These are phyloP conservation scores for Dryas octopetala DNA, from an alignment of 306 rosid genomes.

Conservation along the genomic window DNA sequence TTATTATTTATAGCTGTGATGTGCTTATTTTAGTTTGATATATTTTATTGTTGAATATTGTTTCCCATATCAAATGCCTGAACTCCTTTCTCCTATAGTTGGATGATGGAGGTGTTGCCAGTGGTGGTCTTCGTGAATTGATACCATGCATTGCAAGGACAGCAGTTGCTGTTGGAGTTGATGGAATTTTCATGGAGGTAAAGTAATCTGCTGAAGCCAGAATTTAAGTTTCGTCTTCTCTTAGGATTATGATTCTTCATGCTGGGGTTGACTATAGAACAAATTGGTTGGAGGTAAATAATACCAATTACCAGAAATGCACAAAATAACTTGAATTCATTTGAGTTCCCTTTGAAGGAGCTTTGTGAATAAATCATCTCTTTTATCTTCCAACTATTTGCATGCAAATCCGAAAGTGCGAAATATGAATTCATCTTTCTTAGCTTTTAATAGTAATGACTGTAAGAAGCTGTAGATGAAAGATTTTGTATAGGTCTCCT, in stretches of 20 bases:
- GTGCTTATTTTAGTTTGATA: neutral
- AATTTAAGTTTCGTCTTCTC: neutral
- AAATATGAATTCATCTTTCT: neutral
- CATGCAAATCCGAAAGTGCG: neutral
- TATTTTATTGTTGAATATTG: neutral
- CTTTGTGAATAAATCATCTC: neutral
- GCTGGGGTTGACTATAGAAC: neutral
- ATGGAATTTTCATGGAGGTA: slow-evolving; percentile 99
- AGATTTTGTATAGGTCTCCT: slow-evolving; percentile 2
- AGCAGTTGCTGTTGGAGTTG: slow-evolving; percentile 95
- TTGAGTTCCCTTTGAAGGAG: neutral
- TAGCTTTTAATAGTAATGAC: neutral
- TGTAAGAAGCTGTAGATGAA: neutral
- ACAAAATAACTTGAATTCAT: neutral
- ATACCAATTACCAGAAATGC: neutral
- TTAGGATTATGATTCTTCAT: neutral
- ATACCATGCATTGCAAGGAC: slow-evolving; percentile 97
- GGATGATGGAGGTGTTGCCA: slow-evolving; percentile 98
- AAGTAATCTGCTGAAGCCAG: slow-evolving; percentile 12
- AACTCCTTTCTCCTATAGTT: slow-evolving; percentile 50
- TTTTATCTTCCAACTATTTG: neutral
- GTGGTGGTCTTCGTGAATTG: slow-evolving; percentile 96
- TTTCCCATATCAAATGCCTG: slow-evolving; percentile 18
- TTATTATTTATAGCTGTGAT: neutral
- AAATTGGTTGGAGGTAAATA: neutral